Evolutionary conservation across 1,284 basidiomycete genomes (phyloP), one percentile per base, ranked within the genome.

Genomic region (Ganoderma meredithae): DNA sequence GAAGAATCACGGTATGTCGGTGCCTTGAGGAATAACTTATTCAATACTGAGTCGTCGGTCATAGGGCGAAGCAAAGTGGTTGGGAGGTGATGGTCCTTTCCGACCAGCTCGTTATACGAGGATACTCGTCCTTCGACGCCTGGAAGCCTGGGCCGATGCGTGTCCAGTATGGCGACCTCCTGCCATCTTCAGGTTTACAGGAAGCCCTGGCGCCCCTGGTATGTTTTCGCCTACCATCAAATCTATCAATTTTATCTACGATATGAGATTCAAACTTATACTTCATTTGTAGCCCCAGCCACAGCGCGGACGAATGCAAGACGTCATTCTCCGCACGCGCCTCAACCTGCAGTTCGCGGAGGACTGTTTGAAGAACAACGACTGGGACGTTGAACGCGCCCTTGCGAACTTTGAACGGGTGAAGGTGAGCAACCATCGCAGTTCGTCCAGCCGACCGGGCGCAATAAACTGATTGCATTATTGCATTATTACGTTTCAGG

Each of bases 21-120:
- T 39, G 31, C 25, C 63, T 68, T 44, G 64, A 49, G 56, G 49
- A 60, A 63, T 41, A 36, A 58, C 19, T 39, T 39, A 63, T 69
- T 67, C 41, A 40, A 65, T 61, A n/a, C 61, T 67, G 63, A 65
- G 25, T 53, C 58, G 17, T 62, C 58, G 63, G 36, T 63, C 68
- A 72, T 72, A 95, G 93, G 52, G 95, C 96, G 8, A 91, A 90
- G 74, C 77, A 85, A 63, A 90, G 88, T 65, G 95, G 96, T 22
- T 99, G 97, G 97, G 91, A 95, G 44, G 93, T 96, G 72, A 84
- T 91, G 62, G 92, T 99, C 73, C 83, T 99, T 8, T 97, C 95
- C 27, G 97, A 99, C 79, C 91, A 94, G 74, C 87, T 95, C 79
- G 91, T 90, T 25, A 84, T 99, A 56, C 91, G 96, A 55, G 88